phyloP scores from a whole-genome alignment of 768 basidiomycete genomes.

The Gloeostereum incarnatum region DNA sequence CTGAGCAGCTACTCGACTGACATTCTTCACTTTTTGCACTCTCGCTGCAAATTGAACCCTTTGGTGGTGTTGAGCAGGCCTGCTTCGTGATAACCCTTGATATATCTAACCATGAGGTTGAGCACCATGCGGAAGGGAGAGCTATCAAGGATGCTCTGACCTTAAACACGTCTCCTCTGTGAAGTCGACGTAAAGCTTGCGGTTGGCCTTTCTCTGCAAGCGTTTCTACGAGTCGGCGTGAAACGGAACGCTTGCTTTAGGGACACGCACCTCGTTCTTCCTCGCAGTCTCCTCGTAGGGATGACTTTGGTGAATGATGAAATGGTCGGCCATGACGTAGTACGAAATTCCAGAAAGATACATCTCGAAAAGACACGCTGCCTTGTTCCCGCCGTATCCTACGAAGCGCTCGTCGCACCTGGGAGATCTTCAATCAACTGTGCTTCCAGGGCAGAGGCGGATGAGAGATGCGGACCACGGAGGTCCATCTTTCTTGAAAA shows the following conservation, averaged over 20 bases:
- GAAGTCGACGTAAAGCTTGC: constrained; percentile 70
- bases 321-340: constrained; percentile 81
- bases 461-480: constrained; percentile 45
- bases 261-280: constrained; percentile 47
- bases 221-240: background rate
- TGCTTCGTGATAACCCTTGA: constrained; percentile 48
- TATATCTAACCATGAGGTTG: constrained; percentile 35
- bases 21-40: constrained; percentile 55
- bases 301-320: constrained; percentile 84
- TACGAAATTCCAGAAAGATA: constrained; percentile 79
- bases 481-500: constrained; percentile 67
- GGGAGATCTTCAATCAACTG: background rate
- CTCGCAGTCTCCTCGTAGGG: constrained; percentile 69
- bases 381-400: constrained; percentile 90
- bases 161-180: constrained; percentile 68
- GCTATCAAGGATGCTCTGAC: constrained; percentile 18
- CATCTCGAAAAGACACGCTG: constrained; percentile 88
- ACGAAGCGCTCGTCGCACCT: constrained; percentile 92
- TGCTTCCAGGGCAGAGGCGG: background rate
- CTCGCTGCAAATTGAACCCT: constrained; percentile 45
- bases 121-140: background rate
- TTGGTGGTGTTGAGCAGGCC: constrained; percentile 38
- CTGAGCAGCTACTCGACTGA: constrained; percentile 30
- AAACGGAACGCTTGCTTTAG: background rate
- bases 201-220: constrained; percentile 59